Evolutionary conservation across 768 basidiomycete species (phyloP).

Genomic region (Termitomyces sp.): DNA sequence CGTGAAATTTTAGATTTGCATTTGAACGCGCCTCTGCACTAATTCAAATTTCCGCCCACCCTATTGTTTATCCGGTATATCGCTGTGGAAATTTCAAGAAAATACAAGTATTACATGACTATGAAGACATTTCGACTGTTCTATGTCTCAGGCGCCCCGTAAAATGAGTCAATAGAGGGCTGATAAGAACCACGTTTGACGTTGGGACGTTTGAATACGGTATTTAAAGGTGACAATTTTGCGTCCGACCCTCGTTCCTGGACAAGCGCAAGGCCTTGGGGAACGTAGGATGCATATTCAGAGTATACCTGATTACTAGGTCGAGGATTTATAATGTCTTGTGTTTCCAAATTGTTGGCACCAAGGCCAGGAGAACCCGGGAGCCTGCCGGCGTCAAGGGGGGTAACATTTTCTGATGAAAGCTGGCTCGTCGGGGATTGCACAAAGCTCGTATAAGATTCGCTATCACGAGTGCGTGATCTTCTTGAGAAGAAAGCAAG

Average conservation of each 20-base stretch:
- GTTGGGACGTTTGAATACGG: background rate
- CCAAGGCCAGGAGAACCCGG: constrained; percentile 22
- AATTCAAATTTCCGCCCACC: background rate
- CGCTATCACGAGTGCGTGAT: constrained; percentile 18
- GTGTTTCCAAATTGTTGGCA: constrained; percentile 14
- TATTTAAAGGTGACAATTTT: background rate
- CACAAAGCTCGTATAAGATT: constrained; percentile 20
- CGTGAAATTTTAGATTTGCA: background rate
- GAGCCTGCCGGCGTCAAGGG: background rate
- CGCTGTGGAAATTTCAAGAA: background rate
- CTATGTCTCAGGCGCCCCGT: constrained; percentile 19
- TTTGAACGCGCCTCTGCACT: background rate
- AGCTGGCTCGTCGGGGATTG: constrained; percentile 5
- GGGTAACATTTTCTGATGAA: constrained; percentile 7
- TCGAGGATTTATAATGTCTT: constrained; percentile 23
- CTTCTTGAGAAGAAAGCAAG: constrained; percentile 22
- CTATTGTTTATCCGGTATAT: background rate
- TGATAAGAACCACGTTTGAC: constrained; percentile 21
- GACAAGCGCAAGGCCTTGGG: constrained; percentile 9
- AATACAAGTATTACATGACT: background rate
- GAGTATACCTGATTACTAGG: background rate
- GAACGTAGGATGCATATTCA: constrained; percentile 4
- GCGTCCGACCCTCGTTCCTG: constrained; percentile 5
- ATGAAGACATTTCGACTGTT: background rate
- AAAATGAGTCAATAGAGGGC: constrained; percentile 36